Evolutionary conservation across 345 rosid species (phyloP).

Genomic region (Populus davidiana): DNA sequence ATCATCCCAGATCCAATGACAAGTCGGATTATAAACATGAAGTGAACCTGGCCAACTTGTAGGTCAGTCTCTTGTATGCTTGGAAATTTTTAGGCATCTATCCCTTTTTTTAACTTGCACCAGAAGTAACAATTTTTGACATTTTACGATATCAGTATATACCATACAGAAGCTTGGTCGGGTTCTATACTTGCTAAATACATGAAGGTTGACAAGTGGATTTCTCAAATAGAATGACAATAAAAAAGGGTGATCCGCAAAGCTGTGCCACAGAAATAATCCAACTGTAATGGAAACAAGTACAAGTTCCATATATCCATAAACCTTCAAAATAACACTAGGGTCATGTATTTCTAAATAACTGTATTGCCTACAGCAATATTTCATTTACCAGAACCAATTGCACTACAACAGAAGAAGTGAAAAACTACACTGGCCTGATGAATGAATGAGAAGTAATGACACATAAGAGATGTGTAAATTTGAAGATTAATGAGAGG

Average conservation of each 20-base stretch:
- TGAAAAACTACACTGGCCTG: background rate
- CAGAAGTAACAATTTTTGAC: background rate
- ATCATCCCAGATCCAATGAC: background rate
- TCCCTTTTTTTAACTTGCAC: background rate
- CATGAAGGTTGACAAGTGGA: background rate
- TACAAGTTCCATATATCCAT: background rate
- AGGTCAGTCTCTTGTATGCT: background rate
- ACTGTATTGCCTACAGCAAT: background rate
- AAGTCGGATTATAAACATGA: background rate
- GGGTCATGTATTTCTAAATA: background rate
- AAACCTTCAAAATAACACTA: background rate
- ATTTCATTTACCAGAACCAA: background rate
- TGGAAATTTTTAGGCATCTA: background rate
- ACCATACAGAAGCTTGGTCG: background rate
- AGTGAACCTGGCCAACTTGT: background rate
- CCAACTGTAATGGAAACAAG: background rate
- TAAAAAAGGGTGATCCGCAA: background rate
- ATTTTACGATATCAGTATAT: background rate
- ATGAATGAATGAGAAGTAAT: background rate
- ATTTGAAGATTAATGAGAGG: background rate
- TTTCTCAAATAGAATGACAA: background rate
- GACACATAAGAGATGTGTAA: background rate
- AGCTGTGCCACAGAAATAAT: background rate
- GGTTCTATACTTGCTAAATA: background rate
- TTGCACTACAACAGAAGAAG: background rate